Conservation (phyloP, 139 green algal genomes). For the Raphidocelis subcapitata region DNA sequence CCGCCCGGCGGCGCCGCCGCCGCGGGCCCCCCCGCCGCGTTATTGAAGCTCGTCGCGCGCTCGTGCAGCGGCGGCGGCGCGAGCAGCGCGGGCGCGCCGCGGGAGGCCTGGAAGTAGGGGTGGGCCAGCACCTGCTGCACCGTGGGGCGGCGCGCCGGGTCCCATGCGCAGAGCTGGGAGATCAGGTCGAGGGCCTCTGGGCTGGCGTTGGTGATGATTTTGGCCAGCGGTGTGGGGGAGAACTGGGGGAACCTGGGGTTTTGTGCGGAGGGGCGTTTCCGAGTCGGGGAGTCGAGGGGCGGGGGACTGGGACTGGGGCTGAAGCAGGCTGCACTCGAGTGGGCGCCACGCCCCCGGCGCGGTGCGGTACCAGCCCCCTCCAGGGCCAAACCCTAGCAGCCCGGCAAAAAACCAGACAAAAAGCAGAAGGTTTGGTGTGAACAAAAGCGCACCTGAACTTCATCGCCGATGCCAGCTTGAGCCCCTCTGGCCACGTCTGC, state of each 20-base stretch:
- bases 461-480: conserved; percentile 81
- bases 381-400: not conserved
- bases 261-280: not conserved
- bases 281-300: not conserved
- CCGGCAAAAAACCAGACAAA: not conserved
- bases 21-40: too few relatives aligned
- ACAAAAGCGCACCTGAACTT: conserved; percentile 59
- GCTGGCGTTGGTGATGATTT: conserved; percentile 75
- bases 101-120: conserved; percentile 85
- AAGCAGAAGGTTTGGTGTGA: not conserved
- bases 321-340: not conserved
- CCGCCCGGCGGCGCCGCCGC: too few relatives aligned
- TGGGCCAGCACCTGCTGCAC: conserved; percentile 82
- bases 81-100: too few relatives aligned
- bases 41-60: too few relatives aligned
- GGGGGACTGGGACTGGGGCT: not conserved
- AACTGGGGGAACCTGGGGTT: conserved; percentile 64
- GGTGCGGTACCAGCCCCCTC: conserved; percentile 21
- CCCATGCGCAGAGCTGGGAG: conserved; percentile 71
- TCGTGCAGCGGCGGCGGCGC: too few relatives aligned
- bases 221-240: conserved; percentile 54
- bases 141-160: conserved; percentile 83
- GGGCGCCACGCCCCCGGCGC: not conserved
- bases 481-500: conserved; percentile 83
- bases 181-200: conserved; percentile 91